phyloP scores from a whole-genome alignment of 805 yeast species.

The Barnettozyma botsteinii region DNA sequence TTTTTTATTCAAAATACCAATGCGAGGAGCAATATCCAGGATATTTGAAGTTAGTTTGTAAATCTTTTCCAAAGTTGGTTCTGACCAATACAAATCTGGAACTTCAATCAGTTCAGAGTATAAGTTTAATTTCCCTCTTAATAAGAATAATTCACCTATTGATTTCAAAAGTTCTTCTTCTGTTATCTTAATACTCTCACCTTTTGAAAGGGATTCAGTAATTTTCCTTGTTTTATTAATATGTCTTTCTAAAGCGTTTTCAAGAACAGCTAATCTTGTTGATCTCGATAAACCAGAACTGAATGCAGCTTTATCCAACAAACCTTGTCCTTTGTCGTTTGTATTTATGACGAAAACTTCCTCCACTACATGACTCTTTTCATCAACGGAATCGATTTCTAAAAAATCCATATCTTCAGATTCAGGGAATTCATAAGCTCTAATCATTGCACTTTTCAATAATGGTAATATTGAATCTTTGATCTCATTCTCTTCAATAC shows the following conservation, averaged over 20 bases:
- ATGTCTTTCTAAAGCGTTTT: conserved; percentile 63
- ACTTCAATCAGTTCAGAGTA: conserved; percentile 88
- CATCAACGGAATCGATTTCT: conserved; percentile 10
- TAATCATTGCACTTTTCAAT: conserved; percentile 42
- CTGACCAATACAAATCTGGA: conserved; percentile 92
- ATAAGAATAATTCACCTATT: conserved; percentile 68
- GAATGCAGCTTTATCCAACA: conserved; percentile 81
- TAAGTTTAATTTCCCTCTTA: conserved; percentile 77
- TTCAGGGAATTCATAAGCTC: conserved; percentile 47
- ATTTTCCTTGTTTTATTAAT: conserved; percentile 56
- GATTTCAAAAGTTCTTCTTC: conserved; percentile 59
- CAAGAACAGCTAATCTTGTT: conserved; percentile 78
- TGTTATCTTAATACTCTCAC: conserved; percentile 44
- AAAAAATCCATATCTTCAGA: conserved; percentile 80
- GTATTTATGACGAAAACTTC: conserved; percentile 70
- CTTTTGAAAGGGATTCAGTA: conserved; percentile 62
- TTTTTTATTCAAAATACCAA: conserved; percentile 74
- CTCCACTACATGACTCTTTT: conserved; percentile 48
- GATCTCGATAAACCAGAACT: conserved; percentile 84
- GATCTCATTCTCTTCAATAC: conserved; percentile 52
- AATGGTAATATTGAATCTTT: conserved; percentile 45
- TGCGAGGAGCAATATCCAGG: conserved; percentile 72
- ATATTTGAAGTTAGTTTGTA: conserved; percentile 65
- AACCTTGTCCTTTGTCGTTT: conserved; percentile 35
- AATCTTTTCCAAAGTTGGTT: conserved; percentile 74